Evolutionary conservation across 2,329 filamentous ascomycete genomes (phyloP).

Genomic region (Didymella keratinophila): DNA sequence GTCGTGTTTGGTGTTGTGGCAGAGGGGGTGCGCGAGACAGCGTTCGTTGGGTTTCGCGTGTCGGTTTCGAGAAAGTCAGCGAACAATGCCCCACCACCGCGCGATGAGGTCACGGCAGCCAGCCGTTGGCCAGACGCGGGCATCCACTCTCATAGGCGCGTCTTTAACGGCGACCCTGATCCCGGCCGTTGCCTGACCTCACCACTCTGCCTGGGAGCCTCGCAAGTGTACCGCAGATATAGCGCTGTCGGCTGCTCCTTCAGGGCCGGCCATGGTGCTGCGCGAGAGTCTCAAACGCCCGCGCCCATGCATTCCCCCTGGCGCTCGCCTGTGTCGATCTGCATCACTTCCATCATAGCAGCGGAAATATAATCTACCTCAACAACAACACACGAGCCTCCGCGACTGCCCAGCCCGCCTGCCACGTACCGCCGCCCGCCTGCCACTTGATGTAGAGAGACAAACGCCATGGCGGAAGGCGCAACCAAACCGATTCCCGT

Average conservation of each 20-base stretch:
- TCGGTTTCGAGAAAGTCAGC: slow-evolving; percentile 8
- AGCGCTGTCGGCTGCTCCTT: slow-evolving; percentile 5
- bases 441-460: slow-evolving; percentile 24
- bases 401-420: slow-evolving; percentile 2
- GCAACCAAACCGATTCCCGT: slow-evolving; percentile 33
- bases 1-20: background rate
- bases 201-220: slow-evolving; percentile 1
- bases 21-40: background rate
- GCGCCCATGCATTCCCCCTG: slow-evolving; percentile 33
- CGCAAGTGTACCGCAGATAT: slow-evolving; percentile 5
- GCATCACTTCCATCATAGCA: slow-evolving; percentile 19
- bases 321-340: slow-evolving; percentile 33
- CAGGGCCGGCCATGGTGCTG: background rate
- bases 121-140: background rate
- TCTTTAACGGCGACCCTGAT: background rate
- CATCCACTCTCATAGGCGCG: slow-evolving; percentile 7
- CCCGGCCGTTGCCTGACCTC: slow-evolving; percentile 4
- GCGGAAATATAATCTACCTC: slow-evolving; percentile 11
- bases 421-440: background rate
- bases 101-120: slow-evolving; percentile 16
- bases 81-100: slow-evolving; percentile 9
- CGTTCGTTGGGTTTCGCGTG: slow-evolving; percentile 8
- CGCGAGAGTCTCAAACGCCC: background rate
- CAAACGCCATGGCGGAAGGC: slow-evolving; percentile 35
- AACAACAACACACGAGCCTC: slow-evolving; percentile 14